Conservation (phyloP, 2,329 filamentous ascomycete genomes). For the Leptographium flavum region DNA sequence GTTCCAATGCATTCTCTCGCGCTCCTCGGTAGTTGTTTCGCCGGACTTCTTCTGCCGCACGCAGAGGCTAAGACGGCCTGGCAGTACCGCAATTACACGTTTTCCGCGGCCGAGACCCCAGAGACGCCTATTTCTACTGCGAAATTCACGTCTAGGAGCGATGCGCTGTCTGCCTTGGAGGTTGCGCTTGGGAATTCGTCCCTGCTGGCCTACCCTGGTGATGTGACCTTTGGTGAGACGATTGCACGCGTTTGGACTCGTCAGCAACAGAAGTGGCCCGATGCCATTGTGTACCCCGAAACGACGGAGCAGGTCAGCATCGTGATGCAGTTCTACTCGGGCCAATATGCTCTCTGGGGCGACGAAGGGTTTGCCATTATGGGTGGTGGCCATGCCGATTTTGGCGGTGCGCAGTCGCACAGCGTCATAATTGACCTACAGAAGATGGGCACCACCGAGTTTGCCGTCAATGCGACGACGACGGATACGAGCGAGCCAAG, state of each 20-base stretch:
- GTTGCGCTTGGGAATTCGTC: background rate
- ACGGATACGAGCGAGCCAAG: background rate
- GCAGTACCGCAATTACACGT: constrained; percentile 3
- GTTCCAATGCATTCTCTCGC: background rate
- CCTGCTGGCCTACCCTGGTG: background rate
- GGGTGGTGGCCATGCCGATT: constrained; percentile 2
- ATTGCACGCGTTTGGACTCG: constrained; percentile 1
- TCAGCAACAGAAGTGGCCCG: background rate
- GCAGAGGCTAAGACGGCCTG: constrained; percentile 1
- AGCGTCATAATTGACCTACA: constrained; percentile 2
- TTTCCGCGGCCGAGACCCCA: background rate
- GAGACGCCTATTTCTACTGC: background rate
- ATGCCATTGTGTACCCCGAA: constrained; percentile 2
- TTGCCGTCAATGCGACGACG: background rate
- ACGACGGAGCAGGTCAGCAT: constrained; percentile 2
- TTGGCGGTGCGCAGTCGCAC: constrained; percentile 1
- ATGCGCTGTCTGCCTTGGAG: background rate
- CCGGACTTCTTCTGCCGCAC: background rate
- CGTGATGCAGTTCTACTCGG: constrained; percentile 2
- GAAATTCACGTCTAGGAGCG: constrained; percentile 1
- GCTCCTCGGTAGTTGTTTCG: background rate
- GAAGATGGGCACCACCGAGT: background rate
- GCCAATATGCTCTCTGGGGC: background rate
- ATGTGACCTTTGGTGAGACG: background rate
- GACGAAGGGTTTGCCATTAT: constrained; percentile 3